phyloP scores from a whole-genome alignment of 768 basidiomycete genomes.

The Suillus luteus region DNA sequence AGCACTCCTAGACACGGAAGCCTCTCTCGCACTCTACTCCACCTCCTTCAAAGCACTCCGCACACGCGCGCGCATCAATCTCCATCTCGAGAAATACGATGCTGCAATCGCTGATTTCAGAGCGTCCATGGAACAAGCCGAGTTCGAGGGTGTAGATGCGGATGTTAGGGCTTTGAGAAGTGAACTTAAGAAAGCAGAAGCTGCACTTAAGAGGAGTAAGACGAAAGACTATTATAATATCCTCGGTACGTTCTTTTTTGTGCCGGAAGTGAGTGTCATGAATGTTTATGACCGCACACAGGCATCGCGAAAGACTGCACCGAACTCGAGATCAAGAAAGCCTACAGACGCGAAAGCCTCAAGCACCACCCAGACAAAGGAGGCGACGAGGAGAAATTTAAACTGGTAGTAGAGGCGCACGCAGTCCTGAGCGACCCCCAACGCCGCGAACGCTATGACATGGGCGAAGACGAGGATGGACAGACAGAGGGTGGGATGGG shows the following conservation, averaged over 20 bases:
- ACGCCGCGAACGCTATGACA: slow-evolving; percentile 73
- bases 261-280: not conserved
- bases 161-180: slow-evolving; percentile 62
- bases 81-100: slow-evolving; percentile 76
- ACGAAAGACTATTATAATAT: slow-evolving; percentile 91
- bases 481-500: slow-evolving; percentile 43
- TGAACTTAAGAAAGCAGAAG: slow-evolving; percentile 83
- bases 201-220: slow-evolving; percentile 82
- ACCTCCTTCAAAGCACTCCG: slow-evolving; percentile 83
- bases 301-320: slow-evolving; percentile 59
- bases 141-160: slow-evolving; percentile 59
- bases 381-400: slow-evolving; percentile 96
- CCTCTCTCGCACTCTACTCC: slow-evolving; percentile 61
- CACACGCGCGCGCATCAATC: slow-evolving; percentile 79
- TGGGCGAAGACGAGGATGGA: slow-evolving; percentile 82
- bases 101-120: slow-evolving; percentile 75
- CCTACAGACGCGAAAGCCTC: slow-evolving; percentile 82
- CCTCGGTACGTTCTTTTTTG: slow-evolving; percentile 37
- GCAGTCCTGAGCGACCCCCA: slow-evolving; percentile 78
- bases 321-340: slow-evolving; percentile 85
- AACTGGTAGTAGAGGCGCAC: slow-evolving; percentile 82
- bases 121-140: slow-evolving; percentile 73
- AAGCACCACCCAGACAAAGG: slow-evolving; percentile 91
- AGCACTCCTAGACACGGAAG: slow-evolving; percentile 71
- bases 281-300: slow-evolving; percentile 3